Conservation (phyloP, 495 filamentous ascomycete genomes). For the Penicillium taxi region DNA sequence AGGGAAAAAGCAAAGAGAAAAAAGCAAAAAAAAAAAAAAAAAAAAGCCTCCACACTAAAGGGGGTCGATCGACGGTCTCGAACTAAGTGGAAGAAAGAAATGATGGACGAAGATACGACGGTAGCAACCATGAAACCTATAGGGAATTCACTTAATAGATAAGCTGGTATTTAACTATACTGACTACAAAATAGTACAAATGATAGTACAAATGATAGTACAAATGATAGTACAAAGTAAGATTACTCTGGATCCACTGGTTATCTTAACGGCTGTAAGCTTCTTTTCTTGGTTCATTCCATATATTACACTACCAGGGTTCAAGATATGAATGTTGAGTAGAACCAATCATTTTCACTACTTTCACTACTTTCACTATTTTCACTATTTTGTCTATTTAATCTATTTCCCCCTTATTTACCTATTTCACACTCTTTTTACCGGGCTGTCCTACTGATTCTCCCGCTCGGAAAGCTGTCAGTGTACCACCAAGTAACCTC, state of each 20-base stretch:
- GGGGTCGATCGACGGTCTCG: conserved; percentile 2
- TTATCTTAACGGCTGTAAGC: no score
- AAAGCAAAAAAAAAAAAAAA: conserved; percentile 8
- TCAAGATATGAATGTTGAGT: no score
- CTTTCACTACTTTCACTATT: no score
- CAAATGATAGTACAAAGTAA: not conserved
- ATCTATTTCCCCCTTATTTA: no score
- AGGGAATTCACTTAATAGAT: conserved; percentile 1
- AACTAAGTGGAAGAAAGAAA: not conserved
- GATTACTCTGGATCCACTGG: no score
- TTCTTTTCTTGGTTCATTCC: not conserved
- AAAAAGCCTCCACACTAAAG: not conserved
- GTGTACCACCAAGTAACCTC: conserved; percentile 28
- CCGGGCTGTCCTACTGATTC: no score
- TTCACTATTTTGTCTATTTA: no score
- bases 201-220: not conserved
- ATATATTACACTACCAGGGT: no score
- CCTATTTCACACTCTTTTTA: no score
- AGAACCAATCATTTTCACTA: no score
- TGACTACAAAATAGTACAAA: not conserved
- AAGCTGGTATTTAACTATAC: not conserved
- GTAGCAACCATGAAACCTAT: conserved; percentile 8
- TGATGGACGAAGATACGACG: conserved; percentile 12
- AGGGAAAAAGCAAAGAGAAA: conserved; percentile 7
- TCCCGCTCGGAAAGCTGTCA: conserved; percentile 23